phyloP scores from a whole-genome alignment of 1,284 basidiomycete species.

The Coniferiporia weirii region DNA sequence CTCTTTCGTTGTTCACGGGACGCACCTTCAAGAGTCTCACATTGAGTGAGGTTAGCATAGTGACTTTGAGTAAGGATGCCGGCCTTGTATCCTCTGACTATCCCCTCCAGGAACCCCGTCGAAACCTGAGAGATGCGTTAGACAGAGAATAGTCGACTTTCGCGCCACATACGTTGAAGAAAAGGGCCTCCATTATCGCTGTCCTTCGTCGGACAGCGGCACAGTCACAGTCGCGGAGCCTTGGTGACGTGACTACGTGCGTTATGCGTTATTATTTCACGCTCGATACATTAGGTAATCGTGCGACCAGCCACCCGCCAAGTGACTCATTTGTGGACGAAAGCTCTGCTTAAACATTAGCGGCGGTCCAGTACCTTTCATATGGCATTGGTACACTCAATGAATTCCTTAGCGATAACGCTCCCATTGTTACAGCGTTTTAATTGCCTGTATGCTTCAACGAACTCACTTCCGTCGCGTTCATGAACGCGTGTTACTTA shows the following conservation, averaged over 20 bases:
- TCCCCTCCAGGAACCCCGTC: constrained; percentile 85
- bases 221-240: no score
- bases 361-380: no score
- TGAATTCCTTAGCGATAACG: no score
- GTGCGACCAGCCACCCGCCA: no score
- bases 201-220: no score
- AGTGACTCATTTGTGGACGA: no score
- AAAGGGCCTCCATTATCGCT: constrained; percentile 70
- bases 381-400: no score
- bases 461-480: background rate
- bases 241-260: background rate
- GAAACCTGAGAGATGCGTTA: constrained; percentile 50
- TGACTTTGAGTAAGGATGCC: constrained; percentile 86
- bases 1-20: constrained; percentile 12
- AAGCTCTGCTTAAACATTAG: no score
- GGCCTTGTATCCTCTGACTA: constrained; percentile 92
- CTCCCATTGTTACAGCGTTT: no score
- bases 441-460: background rate
- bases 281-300: background rate
- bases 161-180: constrained; percentile 69
- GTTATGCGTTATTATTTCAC: background rate
- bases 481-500: background rate
- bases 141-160: constrained; percentile 23
- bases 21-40: constrained; percentile 94
- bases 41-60: constrained; percentile 94